Base-by-base conservation (phyloP, 257 asterid genomes). In the Salvia splendens region DNA sequence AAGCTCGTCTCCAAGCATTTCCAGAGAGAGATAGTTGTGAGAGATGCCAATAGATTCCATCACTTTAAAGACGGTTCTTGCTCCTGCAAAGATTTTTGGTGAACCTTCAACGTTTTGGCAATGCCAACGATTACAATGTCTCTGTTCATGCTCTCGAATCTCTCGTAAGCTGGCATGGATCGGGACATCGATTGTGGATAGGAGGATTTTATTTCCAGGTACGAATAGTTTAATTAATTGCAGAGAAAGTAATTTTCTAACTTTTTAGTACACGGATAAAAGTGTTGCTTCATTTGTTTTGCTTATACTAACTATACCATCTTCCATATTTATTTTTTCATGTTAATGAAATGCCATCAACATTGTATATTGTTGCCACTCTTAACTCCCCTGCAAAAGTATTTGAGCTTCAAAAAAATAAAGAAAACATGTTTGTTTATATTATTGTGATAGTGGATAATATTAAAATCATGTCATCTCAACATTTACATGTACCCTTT, bases 1-100 rank as follows among this genome's bases (percentile, higher is more conserved):
- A 87, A 84, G 86, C 85, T 87, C 12, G 36, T 82, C 33, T 89
- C 96, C 0, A 79, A 78, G 79, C 54, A 69, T 69, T 78, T 70
- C 61, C 77, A 73, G 8, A 79, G 85, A 12, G 89, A 89, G 12
- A 82, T 89, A 43, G 80, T 89, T 24, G 88, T 87, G 6, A 82
- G 96, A 68, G 96, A 92, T 75, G 83, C 87, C 59, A 87, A 80
- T 38, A 77, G 98, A 74, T 89, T 87, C 79, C 95, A 92, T 73
- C 92, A 77, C 64, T 92, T 92, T 71, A 79, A 68, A 78, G 76
- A 81, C 69, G 98, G 95, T n/a, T 71, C 73, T 52, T 92, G 96
- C 77, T 92, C 98, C 1, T 89, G 96, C 72, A 85, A 87, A 55
- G 95, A 87, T 84, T 83, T 87, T 78, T 92, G 98, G 98, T 92